Evolutionary conservation across 2,329 filamentous ascomycete species (phyloP), one percentile per base, ranked within the genome.

Genomic region (Trichoderma afroharzianum): DNA sequence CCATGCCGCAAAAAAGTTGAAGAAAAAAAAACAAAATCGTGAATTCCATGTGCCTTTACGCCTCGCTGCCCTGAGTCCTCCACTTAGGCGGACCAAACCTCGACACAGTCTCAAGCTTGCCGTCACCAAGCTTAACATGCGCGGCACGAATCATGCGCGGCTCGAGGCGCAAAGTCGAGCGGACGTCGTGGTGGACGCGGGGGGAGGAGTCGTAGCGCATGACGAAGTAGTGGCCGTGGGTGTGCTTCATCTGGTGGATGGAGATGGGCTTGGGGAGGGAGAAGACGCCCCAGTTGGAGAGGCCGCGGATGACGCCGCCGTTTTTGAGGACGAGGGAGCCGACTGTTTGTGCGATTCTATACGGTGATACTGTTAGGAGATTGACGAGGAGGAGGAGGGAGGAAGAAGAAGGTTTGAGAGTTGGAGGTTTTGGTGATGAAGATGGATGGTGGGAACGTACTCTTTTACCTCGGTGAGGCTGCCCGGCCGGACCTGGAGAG

Each of bases 241-340:
- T 89, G 87, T 98, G 92, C 75, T 90, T 90, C 76, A 92, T 90
- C 83, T 98, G 94, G 82, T 97, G 91, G 79, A 92, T 91, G 73
- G 90, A 91, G 72, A 91, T 87, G 73, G 93, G 90, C 76, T 91
- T 92, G 62, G 96, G 95, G 21, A 99, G 91, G 62, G 91, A 87
- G 84, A 96, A 98, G 76, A 93, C 88, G 80, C 96, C 96, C 96
- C 96, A 99, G 87, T 99, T 99, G 76, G 91, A 91, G 79, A 97
- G 88, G 80, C 94, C 94, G 77, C 96, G 94, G 79, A 99, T 90
- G 71, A 98, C 95, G 82, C 96, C 96, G 81, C 92, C 92, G 75
- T 91, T 88, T 76, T 88, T 88, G 78, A 99, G 92, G 80, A 99
- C 88, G 74, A 95, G 88, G 76, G 91, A 90, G 77, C 95, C 95